Evolutionary conservation across 2,329 filamentous ascomycete species (phyloP), one percentile per base, ranked within the genome.

Genomic region (Pezicula neosporulosa): DNA sequence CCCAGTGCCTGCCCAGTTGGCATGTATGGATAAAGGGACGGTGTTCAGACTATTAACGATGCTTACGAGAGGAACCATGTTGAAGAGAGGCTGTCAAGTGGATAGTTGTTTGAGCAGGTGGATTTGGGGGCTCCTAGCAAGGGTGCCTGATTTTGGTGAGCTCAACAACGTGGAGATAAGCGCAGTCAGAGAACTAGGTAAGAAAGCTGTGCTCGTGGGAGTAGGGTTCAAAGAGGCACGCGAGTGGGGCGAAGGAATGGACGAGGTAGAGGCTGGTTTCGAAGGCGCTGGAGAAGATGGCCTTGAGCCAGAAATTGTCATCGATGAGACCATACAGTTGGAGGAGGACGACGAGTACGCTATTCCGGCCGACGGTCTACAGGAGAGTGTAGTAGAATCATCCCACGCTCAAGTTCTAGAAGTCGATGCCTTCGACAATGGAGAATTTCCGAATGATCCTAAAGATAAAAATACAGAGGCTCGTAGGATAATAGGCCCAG

Each of bases 101-200:
- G 75, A 82, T 24, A 78, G 81, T 60, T 80, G 85, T 44, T 83
- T 89, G 4, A 91, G 90, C 53, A 78, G 83, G 15, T 97, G 93
- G 93, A 74, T 89, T 4, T 97, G 91, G 92, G 85, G 87, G 0
- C 69, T 96, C 51, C 74, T 97, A 42, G 90, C 88, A 3, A 80
- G 84, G 51, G 77, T 93, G 52, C 85, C 88, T 1, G 87, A 89
- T 35, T 73, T 82, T 9, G 90, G 90, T 1, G 84, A 89, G 66
- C 73, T 97, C 66, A 82, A 83, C 54, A 87, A 89, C 56, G 80
- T 83, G 41, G 87, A 94, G 63, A 81, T 96, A 30, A 86, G 84
- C 5, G 82, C 84, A 62, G 74, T 97, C 27, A 78, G 93, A 47
- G 89, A 94, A 52, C 68, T 97, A 33, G 91, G 88, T 0, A 90